A percentile compares a stretch with the other conserved stretches of the same genome.
Evolutionary conservation across 768 basidiomycete species (phyloP).

Genomic region (Pulveroboletus sp.): DNA sequence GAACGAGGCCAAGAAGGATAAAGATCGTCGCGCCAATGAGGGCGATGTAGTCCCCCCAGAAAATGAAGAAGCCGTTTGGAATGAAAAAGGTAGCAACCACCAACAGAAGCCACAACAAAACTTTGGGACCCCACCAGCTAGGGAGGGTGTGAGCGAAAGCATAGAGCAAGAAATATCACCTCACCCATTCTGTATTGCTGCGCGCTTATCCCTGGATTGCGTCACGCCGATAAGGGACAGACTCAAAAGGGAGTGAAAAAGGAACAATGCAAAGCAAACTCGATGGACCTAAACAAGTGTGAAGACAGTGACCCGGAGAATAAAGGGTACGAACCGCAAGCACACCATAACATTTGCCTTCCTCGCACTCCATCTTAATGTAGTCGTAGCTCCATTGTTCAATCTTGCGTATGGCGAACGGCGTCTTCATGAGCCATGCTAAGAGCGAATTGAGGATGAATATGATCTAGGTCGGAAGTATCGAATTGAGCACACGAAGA

Average conservation of each 20-base stretch:
- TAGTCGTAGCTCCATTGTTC: slow-evolving; percentile 95
- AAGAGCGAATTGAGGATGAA: slow-evolving; percentile 93
- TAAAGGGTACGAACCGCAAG: slow-evolving; percentile 64
- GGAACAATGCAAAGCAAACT: slow-evolving; percentile 89
- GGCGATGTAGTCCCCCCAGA: slow-evolving; percentile 93
- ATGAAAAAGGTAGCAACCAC: slow-evolving; percentile 86
- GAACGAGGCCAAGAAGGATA: slow-evolving; percentile 94
- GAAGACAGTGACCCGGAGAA: slow-evolving; percentile 1
- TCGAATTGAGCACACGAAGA: not conserved
- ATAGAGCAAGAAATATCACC: slow-evolving; percentile 13
- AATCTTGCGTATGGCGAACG: slow-evolving; percentile 78
- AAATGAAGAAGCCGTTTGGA: slow-evolving; percentile 96
- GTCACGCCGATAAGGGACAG: slow-evolving; percentile 78
- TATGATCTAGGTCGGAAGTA: slow-evolving; percentile 62
- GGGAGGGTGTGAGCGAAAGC: slow-evolving; percentile 12
- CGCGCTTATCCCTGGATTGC: slow-evolving; percentile 88
- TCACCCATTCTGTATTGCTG: slow-evolving; percentile 95
- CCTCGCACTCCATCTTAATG: slow-evolving; percentile 95
- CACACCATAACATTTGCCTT: slow-evolving; percentile 93
- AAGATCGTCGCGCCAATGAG: slow-evolving; percentile 91
- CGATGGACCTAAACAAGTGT: slow-evolving; percentile 67
- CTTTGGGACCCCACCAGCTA: slow-evolving; percentile 99
- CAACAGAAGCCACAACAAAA: slow-evolving; percentile 82
- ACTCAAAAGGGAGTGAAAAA: slow-evolving; percentile 85
- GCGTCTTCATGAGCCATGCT: slow-evolving; percentile 95